phyloP scores from a whole-genome alignment of 345 rosid genomes.

The Cochlearia excelsa region DNA sequence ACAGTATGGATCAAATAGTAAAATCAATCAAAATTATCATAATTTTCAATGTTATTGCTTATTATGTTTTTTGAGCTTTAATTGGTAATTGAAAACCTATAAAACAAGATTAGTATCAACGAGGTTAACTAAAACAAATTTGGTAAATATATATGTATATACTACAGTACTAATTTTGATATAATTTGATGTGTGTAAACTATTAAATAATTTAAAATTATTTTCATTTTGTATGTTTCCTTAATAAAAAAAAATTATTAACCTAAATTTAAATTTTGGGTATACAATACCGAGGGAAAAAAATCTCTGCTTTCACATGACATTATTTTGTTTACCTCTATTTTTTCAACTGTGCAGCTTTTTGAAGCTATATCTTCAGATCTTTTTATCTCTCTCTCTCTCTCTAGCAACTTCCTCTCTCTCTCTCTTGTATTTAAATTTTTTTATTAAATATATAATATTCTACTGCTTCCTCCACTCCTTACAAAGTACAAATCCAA shows the following conservation, averaged over 20 bases:
- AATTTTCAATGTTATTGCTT: not conserved
- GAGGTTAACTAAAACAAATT: too few species aligned
- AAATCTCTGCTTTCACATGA: slow-evolving; percentile 25
- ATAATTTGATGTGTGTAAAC: too few species aligned
- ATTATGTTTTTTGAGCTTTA: too few species aligned
- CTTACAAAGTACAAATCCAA: slow-evolving; percentile 33
- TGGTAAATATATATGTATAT: too few species aligned
- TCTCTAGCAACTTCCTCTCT: slow-evolving; percentile 28
- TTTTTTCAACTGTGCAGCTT: slow-evolving; percentile 36
- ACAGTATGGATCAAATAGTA: slow-evolving; percentile 11
- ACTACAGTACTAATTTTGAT: too few species aligned
- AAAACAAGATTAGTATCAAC: too few species aligned
- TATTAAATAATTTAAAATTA: too few species aligned
- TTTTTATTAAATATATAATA: slow-evolving; percentile 25
- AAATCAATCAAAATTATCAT: not conserved
- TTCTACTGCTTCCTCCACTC: slow-evolving; percentile 35
- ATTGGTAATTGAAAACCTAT: too few species aligned
- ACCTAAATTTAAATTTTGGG: not conserved
- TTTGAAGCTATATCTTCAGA: slow-evolving; percentile 34
- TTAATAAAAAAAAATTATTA: too few species aligned
- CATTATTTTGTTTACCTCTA: not conserved
- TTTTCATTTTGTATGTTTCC: too few species aligned
- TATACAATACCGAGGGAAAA: slow-evolving; percentile 26
- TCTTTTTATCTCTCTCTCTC: slow-evolving; percentile 21
- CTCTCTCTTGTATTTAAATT: slow-evolving; percentile 15